Evolutionary conservation across 2,329 filamentous ascomycete genomes (phyloP).

Genomic region (Fusarium albidum): DNA sequence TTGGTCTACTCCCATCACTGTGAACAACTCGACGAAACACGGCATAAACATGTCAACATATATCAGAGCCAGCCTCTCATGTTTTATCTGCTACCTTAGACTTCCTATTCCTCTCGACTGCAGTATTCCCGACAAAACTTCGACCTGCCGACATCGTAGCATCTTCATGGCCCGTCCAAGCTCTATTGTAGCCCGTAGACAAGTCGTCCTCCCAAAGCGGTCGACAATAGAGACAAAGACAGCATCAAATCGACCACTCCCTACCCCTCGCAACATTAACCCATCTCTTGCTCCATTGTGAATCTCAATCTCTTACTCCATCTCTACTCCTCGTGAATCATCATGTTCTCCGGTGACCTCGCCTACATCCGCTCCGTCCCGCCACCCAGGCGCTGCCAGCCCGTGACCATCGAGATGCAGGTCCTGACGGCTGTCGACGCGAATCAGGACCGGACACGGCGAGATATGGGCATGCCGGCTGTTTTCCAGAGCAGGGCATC

Average conservation of each 20-base stretch:
- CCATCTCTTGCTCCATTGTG: neutral
- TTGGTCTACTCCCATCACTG: too few species aligned
- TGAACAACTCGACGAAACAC: too few species aligned
- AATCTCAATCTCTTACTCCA: too few species aligned
- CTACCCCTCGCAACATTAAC: neutral
- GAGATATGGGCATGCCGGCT: too few species aligned
- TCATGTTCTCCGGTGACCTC: constrained; percentile 43
- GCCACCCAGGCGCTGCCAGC: neutral
- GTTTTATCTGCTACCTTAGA: neutral
- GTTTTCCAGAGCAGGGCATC: too few species aligned
- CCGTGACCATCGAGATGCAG: constrained; percentile 27
- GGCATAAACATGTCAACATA: too few species aligned
- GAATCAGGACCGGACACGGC: neutral
- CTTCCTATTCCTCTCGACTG: neutral
- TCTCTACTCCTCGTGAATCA: neutral
- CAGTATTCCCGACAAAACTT: neutral
- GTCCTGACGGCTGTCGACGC: constrained; percentile 1
- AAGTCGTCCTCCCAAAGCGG: constrained; percentile 19
- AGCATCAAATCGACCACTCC: neutral
- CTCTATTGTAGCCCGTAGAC: constrained; percentile 4
- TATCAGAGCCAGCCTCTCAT: too few species aligned
- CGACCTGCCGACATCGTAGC: neutral
- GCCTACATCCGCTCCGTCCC: constrained; percentile 30
- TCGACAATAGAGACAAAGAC: constrained; percentile 27
- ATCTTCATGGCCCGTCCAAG: neutral